Base-by-base conservation (phyloP, 331 rosid species). In the Saraca asoca region DNA sequence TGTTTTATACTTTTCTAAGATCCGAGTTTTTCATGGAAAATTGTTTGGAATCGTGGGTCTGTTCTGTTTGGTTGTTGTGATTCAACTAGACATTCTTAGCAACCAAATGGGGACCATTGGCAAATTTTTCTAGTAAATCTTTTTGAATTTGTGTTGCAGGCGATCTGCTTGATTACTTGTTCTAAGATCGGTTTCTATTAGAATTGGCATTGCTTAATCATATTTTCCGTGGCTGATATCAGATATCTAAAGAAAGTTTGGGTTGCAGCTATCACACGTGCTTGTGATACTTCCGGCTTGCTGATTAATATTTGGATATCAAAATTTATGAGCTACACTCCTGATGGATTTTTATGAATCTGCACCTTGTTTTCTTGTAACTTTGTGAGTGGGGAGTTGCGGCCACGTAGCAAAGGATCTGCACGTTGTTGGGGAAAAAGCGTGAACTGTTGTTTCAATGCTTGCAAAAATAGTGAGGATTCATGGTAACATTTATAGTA, bases 371-470 rank as follows among this genome's bases (percentile, higher is more conserved):
- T 18, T 41, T 24, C 42, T 39, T 1, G 31, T 24, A 24, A 24
- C 61, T 57, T n/a, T 33, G 31, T 31, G 50, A 72, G 56, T 66
- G 73, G 59, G 70, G 33, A 29, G 80, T 72, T 77, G 9, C 39
- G 34, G 14, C 44, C 55, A 17, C 29, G 63, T 37, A 35, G 65
- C 8, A 20, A 62, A 41, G 58, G 72, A 73, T 65, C 70, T 44
- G 20, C 41, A 5, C 73, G 68, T 66, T 55, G 62, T 52, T 75
- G 46, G 78, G 83, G 67, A 75, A 75, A 82, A 42, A 83, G 65
- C 70, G 68, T 77, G 79, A 66, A 74, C 65, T 54, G 50, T 57
- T 51, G 46, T 82, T 71, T 87, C 85, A 75, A 79, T 85, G 90
- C 84, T 77, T 66, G 85, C 67, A 59, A 76, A 42, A 43, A 57